Base-by-base conservation (phyloP, 2,329 filamentous ascomycete genomes). In the Sporothrix luriei region DNA sequence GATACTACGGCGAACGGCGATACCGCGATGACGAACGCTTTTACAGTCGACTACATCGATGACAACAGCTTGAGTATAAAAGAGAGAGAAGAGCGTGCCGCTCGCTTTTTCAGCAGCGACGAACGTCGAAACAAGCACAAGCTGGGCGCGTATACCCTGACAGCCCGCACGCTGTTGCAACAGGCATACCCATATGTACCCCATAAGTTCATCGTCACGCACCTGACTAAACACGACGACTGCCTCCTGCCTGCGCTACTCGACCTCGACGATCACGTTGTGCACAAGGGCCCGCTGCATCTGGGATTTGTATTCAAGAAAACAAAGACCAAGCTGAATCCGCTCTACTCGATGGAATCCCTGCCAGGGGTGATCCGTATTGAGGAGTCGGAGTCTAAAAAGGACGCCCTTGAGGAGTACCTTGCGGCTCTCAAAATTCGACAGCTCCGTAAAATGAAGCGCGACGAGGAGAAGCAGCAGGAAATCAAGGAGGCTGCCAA, bases 401-500 rank as follows among this genome's bases (percentile, higher is more conserved):
- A 72, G 66, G 76, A 77, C 13, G 79, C 77, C 0, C 66, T 81
- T 11, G 74, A 75, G n/a, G 84, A 84, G 72, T 77, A 82, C 29
- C 73, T 75, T 24, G 78, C 78, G 16, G 81, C 80, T 3, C 76
- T 79, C 66, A 74, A 74, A 19, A 64, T 81, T 24, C 74, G 73
- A 43, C 68, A 72, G 5, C 75, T 74, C 19, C 75, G 75, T 24
- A 73, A 76, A 21, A 71, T 71, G 3, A 72, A 75, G 65, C 68
- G 71, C 13, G 70, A 72, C 10, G 73, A 71, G 51, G 75, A 73
- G 68, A 75, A 61, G 68, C 73, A 73, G 3, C 76, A 77, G 40
- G 76, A 80, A 54, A 69, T 71, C 4, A 76, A 78, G 24, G 81
- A 86, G 71, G 73, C 78, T 38, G 73, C 74, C 1, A 85, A 87